Conservation (phyloP, 169 alveolate species). For the Plasmodium ovale region DNA sequence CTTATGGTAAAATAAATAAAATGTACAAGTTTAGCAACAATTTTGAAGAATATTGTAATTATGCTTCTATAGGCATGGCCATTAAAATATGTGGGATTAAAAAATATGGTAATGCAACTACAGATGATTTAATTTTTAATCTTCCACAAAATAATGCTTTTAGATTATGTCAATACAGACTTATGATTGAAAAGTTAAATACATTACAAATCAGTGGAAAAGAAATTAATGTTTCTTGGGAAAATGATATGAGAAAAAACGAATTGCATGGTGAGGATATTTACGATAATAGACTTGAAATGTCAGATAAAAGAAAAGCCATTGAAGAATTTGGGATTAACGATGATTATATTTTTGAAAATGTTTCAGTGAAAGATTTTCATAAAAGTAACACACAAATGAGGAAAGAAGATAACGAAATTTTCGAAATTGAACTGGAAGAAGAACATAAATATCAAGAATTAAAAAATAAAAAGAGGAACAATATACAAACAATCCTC, state of each 20-base stretch:
- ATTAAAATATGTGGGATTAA: slow-evolving; percentile 82
- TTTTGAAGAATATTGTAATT: slow-evolving; percentile 55
- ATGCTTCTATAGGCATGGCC: slow-evolving; percentile 83
- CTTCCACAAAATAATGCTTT: slow-evolving; percentile 86
- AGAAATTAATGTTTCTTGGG: slow-evolving; percentile 84
- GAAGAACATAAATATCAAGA: slow-evolving; percentile 55
- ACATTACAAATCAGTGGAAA: slow-evolving; percentile 84
- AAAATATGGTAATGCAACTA: slow-evolving; percentile 79
- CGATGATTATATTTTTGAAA: slow-evolving; percentile 29
- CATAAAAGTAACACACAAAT: slow-evolving; percentile 69
- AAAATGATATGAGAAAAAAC: slow-evolving; percentile 75
- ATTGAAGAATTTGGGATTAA: slow-evolving; percentile 64
- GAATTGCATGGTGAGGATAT: slow-evolving; percentile 60
- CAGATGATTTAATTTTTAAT: slow-evolving; percentile 83
- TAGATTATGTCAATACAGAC: slow-evolving; percentile 84
- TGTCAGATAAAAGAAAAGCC: slow-evolving; percentile 76
- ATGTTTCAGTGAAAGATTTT: slow-evolving; percentile 56
- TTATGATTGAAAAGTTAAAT: slow-evolving; percentile 78
- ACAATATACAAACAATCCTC: slow-evolving; percentile 31
- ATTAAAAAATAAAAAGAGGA: slow-evolving; percentile 3
- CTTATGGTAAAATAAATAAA: slow-evolving; percentile 82
- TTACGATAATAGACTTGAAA: slow-evolving; percentile 58
- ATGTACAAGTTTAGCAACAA: slow-evolving; percentile 79
- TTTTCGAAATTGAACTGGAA: slow-evolving; percentile 31
- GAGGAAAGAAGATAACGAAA: slow-evolving; percentile 38